These are phyloP conservation scores for Colletotrichum noveboracense DNA, from an alignment of 2,329 filamentous ascomycete genomes.

Conservation along the genomic window DNA sequence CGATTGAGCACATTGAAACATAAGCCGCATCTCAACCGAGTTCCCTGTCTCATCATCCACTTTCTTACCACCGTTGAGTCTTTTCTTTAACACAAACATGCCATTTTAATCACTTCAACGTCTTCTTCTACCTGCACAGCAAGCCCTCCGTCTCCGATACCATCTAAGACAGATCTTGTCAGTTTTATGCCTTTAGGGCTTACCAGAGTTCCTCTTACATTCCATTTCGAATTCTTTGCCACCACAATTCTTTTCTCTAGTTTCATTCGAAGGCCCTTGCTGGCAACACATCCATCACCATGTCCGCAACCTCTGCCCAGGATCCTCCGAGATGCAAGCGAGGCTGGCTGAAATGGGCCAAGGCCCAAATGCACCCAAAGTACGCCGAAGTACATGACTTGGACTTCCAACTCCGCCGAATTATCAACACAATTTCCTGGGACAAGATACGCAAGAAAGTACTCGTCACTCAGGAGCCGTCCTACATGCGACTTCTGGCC, in stretches of 20 bases:
- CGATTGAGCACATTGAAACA: fast-evolving
- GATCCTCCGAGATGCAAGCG: background rate
- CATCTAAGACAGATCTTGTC: background rate
- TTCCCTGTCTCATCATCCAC: fast-evolving
- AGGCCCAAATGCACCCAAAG: background rate
- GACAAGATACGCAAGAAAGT: background rate
- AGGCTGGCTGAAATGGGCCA: background rate
- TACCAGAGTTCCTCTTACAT: fast-evolving
- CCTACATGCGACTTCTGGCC: background rate
- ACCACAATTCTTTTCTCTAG: too few relatives aligned
- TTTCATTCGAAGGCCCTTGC: too few relatives aligned
- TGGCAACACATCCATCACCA: background rate
- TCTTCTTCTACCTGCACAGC: background rate
- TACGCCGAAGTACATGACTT: background rate
- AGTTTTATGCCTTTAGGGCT: fast-evolving
- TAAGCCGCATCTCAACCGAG: background rate
- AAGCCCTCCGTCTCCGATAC: background rate
- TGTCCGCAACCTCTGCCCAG: background rate
- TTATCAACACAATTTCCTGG: background rate
- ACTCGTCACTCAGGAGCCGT: background rate
- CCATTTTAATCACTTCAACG: fast-evolving
- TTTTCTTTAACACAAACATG: background rate
- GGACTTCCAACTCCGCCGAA: background rate
- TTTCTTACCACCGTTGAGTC: background rate
- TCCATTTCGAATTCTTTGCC: background rate